phyloP scores from a whole-genome alignment of 306 rosid species.

The Medicago lupulina region DNA sequence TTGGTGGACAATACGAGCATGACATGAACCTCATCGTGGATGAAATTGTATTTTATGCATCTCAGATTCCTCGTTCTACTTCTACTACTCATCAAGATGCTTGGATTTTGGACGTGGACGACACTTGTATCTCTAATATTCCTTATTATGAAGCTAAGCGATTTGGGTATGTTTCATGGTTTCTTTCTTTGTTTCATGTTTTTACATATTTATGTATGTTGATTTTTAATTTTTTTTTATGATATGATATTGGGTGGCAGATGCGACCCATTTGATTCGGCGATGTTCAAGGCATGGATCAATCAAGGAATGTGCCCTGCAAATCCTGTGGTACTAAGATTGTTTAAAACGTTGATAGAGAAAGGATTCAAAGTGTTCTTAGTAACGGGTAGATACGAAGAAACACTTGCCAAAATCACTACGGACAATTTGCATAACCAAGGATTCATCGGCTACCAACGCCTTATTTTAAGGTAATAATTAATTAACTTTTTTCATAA shows the following conservation, averaged over 20 bases:
- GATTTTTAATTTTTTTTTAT: no score
- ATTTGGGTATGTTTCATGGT: slow-evolving; percentile 60
- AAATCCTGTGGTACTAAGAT: slow-evolving; percentile 36
- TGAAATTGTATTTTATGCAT: slow-evolving; percentile 49
- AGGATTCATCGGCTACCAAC: slow-evolving; percentile 73
- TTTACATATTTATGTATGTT: no score
- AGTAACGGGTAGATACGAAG: slow-evolving; percentile 74
- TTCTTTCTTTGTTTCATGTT: neutral
- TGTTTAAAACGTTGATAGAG: slow-evolving; percentile 50
- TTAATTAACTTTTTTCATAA: neutral
- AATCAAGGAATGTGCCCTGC: slow-evolving; percentile 64
- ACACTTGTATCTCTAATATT: slow-evolving; percentile 81
- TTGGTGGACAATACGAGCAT: slow-evolving; percentile 60
- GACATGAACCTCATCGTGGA: slow-evolving; percentile 51
- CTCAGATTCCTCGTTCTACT: slow-evolving; percentile 23
- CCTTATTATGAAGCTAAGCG: slow-evolving; percentile 53
- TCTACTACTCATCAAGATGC: slow-evolving; percentile 58
- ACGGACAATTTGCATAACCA: slow-evolving; percentile 59
- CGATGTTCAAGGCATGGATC: slow-evolving; percentile 75
- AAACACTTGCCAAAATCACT: slow-evolving; percentile 58
- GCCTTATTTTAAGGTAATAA: slow-evolving; percentile 73
- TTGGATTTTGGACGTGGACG: slow-evolving; percentile 83
- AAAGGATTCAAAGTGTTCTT: slow-evolving; percentile 72
- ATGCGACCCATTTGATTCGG: slow-evolving; percentile 79
- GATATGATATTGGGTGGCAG: slow-evolving; percentile 36